Base-by-base conservation (phyloP, 2,329 filamentous ascomycete genomes). In the Fusarium acutatum region DNA sequence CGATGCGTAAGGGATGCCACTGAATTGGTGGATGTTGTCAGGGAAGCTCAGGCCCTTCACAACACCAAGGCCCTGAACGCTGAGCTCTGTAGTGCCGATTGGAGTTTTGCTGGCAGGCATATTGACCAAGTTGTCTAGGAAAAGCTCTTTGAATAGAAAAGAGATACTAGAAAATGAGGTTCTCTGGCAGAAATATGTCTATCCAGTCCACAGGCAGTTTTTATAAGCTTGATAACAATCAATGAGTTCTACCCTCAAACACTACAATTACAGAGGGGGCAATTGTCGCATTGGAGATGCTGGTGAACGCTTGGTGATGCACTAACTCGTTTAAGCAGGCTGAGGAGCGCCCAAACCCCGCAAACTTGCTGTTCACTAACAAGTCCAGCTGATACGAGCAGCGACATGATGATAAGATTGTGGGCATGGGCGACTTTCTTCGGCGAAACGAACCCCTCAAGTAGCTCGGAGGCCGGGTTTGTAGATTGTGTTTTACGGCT, bases 1-100 rank as follows among this genome's bases (percentile, higher is more conserved):
- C 7, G 28, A 40, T 26, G 60, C 71, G 6, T 73, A 73, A 6
- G 71, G 71, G 15, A 73, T 73, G 15, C 71, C 71, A 26, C 41
- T 63, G 58, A 63, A 73, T n/a, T 73, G 71, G 11, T 53, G 52
- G 20, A 73, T 60, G 8, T 47, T 56, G 9, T 49, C 17, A 3
- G 69, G 26, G 44, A 72, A 73, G 20, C 34, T 56, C 8, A 73
- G 35, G 3, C 71, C 71, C 30, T 69, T 35, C 0, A 64, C 59
- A 2, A 35, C 30, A 12, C 56, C 41, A 22, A 59, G 32, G 6
- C 40, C 41, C 24, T 37, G 24, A 28, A 59, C 56, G 26, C 10
- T 22, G 9, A 59, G 30, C 20, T 59, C 32, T 34, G 41, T 49
- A 37, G 20, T 49, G 1, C 32, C 56, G 15, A 59, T 14, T 13